Evolutionary conservation across 371 early-diverging fungal genomes (phyloP), one percentile per base, ranked within the genome.

Genomic region (Rhizopus arrhizus): DNA sequence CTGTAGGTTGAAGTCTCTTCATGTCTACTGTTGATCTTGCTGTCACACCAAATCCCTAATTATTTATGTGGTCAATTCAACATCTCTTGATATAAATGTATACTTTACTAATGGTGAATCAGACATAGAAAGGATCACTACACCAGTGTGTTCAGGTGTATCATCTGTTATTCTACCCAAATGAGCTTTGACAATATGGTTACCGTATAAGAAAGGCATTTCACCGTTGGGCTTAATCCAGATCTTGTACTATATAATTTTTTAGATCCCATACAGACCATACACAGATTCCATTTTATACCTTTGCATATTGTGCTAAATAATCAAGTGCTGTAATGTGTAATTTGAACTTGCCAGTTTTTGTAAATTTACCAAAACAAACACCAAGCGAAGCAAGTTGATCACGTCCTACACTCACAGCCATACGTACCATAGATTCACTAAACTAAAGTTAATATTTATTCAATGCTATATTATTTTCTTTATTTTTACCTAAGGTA

Each of bases 201-300:
- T 99, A 35, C 99, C 99, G 73, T 99, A 99, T 66, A 99, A 71
- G 83, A 93, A 98, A 22, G 98, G 94, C 99, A 98, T 99, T 78
- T 99, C 99, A 61, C 99, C 99, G 72, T 92, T 95, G 38, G 95
- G 94, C 80, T 99, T 99, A 54, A 99, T 90, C 98, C 99, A 99
- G 46, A 99, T 91, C 52, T 77, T 80, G 58, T 80, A 66, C 80
- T 75, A 58, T 9, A 42, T 5, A 13, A n/a, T 5, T 5, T 22
- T 6, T 43, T 5, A 15, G n/a, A 15, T 15, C 58, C 10, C 9
- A 13, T 4, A 7, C 3, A 7, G 12, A 3, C 4, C n/a, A n/a
- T 28, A 38, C 22, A 15, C n/a, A 15, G 4, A 28, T 7, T 56
- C 35, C 12, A 45, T 12, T 22, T 5, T 33, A 56, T 82, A 91